Evolutionary conservation across 805 yeast genomes (phyloP), one percentile per base, ranked within the genome.

Genomic region (Lachancea dasiensis): DNA sequence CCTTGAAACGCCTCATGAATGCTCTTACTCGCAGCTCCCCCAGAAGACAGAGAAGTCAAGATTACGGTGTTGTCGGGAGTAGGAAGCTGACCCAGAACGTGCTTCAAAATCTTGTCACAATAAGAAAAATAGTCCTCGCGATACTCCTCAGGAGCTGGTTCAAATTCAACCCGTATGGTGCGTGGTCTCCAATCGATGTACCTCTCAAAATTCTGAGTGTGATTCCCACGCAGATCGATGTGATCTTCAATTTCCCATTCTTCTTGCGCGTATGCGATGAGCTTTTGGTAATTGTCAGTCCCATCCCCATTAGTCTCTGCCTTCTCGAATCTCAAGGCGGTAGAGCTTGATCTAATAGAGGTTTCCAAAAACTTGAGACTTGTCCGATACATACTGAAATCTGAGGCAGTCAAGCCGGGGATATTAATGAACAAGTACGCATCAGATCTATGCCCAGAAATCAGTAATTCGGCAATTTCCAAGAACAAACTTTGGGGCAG

Each of bases 11-110:
- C 33, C 51, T 54, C 36, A 44, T 8, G 57, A 50, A 32, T 55
- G 48, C 4, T 68, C 63, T 1, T 54, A 34, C 2, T 71, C 23
- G 36, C 24, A 4, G 38, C 20, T 6, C 27, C 18, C 17, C n/a
- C 6, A 5, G 10, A n/a, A 5, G 29, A 56, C 8, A 57, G 31
- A 0, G 80, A 67, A 0, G 87, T 75, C 41, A 77, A 65, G 2
- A 86, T 56, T 2, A 87, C 61, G 2, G 86, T 66, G 39, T 70
- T 72, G 43, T 75, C 73, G 0, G 95, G 95, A 0, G 89, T 69
- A 1, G 96, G 95, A 9, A 83, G 57, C 38, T 74, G 76, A 25
- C 83, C 71, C n/a, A 83, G 44, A 3, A 83, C 67, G 14, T 68
- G 67, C 36, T 81, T 65, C 8, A 85, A 49, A 31, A 65, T 60